Percentiles rank a stretch among this genome's conserved stretches.
These are phyloP conservation scores for Hypoxylon sp. DNA, from an alignment of 2,329 filamentous ascomycete species.

Conservation along the genomic window DNA sequence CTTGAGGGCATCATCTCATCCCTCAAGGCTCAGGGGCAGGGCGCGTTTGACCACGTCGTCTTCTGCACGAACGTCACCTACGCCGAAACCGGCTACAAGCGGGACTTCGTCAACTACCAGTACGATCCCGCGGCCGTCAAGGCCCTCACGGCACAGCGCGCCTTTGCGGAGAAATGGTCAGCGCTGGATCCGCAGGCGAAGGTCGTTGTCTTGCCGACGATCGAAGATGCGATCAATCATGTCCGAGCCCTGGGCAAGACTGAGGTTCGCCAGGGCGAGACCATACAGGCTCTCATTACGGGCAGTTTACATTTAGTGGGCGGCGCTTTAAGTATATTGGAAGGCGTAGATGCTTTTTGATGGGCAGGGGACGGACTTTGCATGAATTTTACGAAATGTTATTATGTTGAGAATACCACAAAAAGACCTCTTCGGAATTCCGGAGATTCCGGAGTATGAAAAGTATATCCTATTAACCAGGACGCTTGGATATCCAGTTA, in stretches of 20 bases:
- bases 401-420: no score
- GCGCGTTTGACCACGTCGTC: conserved; percentile 76
- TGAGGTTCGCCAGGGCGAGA: conserved; percentile 48
- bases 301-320: conserved; percentile 74
- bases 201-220: conserved; percentile 62
- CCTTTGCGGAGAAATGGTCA: conserved; percentile 65
- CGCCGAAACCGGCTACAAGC: conserved; percentile 62
- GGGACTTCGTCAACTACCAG: conserved; percentile 68
- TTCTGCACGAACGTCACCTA: conserved; percentile 84
- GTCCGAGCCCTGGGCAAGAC: conserved; percentile 54
- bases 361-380: conserved; percentile 15
- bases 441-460: no score
- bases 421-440: no score
- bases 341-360: conserved; percentile 59
- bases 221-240: conserved; percentile 66
- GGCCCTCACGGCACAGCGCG: conserved; percentile 64
- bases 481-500: no score
- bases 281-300: conserved; percentile 65
- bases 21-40: conserved; percentile 48
- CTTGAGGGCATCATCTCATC: conserved; percentile 60
- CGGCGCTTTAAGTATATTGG: conserved; percentile 62
- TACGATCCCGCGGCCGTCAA: conserved; percentile 64
- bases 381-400: neutral
- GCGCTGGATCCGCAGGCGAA: conserved; percentile 60
- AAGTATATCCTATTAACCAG: no score